These are phyloP conservation scores for Neurospora sp. DNA, from an alignment of 495 filamentous ascomycete species.

Conservation along the genomic window DNA sequence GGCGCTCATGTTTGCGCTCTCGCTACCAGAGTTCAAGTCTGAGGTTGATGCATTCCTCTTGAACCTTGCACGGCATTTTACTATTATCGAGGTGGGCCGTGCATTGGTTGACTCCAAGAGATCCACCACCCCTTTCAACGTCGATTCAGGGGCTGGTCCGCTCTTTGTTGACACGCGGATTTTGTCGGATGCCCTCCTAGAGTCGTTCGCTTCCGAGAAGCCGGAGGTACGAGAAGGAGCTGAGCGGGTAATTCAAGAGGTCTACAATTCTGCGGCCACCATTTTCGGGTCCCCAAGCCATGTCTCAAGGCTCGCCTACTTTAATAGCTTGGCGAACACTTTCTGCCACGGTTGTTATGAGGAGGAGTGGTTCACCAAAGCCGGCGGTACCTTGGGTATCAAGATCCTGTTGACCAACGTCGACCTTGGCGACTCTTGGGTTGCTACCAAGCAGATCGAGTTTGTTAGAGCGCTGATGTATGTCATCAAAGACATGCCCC, in stretches of 20 bases:
- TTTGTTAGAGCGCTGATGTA: constrained; percentile 82
- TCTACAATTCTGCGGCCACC: constrained; percentile 64
- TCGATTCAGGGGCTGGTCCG: constrained; percentile 74
- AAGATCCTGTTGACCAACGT: constrained; percentile 69
- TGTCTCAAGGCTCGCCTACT: constrained; percentile 67
- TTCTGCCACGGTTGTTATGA: constrained; percentile 93
- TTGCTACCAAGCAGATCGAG: constrained; percentile 68
- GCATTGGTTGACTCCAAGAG: constrained; percentile 68
- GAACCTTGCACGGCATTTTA: constrained; percentile 80
- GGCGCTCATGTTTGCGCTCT: constrained; percentile 76
- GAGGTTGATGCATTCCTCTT: constrained; percentile 63
- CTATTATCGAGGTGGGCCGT: constrained; percentile 79
- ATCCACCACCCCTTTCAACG: constrained; percentile 63
- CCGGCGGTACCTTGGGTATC: constrained; percentile 83
- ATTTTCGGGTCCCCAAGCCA: constrained; percentile 70
- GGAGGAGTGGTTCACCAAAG: constrained; percentile 96
- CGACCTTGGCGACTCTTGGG: constrained; percentile 73
- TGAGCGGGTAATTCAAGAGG: constrained; percentile 59
- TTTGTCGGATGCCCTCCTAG: constrained; percentile 78
- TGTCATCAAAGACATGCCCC: constrained; percentile 94
- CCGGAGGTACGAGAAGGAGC: constrained; percentile 73
- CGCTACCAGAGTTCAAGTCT: constrained; percentile 64
- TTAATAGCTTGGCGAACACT: constrained; percentile 62
- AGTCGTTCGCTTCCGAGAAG: constrained; percentile 76
- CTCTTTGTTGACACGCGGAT: constrained; percentile 75